phyloP scores from a whole-genome alignment of 352 stramenopile species.

The Peronospora belbahrii region DNA sequence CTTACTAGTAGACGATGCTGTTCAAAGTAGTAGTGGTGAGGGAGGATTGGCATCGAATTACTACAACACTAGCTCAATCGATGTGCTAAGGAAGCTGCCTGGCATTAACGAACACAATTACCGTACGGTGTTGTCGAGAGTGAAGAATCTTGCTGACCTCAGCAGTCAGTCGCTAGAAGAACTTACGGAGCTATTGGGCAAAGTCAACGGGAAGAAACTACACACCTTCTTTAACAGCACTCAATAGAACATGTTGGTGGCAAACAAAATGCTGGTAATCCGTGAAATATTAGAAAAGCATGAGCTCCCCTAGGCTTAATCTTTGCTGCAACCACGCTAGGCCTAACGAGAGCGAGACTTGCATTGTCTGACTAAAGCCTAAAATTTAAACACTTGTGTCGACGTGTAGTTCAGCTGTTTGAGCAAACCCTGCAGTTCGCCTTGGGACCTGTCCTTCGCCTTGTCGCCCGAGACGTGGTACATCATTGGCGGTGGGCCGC shows the following conservation, averaged over 20 bases:
- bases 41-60: constrained; percentile 37
- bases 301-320: background rate
- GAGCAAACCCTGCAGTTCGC: constrained; percentile 75
- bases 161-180: constrained; percentile 54
- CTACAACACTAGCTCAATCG: constrained; percentile 88
- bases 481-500: constrained; percentile 86
- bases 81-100: constrained; percentile 93
- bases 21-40: constrained; percentile 13
- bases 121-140: constrained; percentile 57
- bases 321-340: constrained; percentile 3
- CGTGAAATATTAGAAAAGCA: background rate
- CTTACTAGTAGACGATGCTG: constrained; percentile 10
- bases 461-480: constrained; percentile 85
- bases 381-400: constrained; percentile 84
- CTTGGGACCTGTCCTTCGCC: constrained; percentile 79
- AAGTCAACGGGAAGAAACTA: constrained; percentile 68
- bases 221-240: constrained; percentile 72
- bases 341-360: constrained; percentile 4
- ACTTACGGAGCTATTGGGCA: constrained; percentile 61
- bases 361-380: constrained; percentile 7
- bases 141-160: constrained; percentile 72
- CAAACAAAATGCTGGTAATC: background rate
- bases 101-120: constrained; percentile 94
- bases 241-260: constrained; percentile 25
- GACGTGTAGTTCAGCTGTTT: constrained; percentile 78